Evolutionary conservation across 2,329 filamentous ascomycete genomes (phyloP).

Genomic region (Colletotrichum sansevieriae): DNA sequence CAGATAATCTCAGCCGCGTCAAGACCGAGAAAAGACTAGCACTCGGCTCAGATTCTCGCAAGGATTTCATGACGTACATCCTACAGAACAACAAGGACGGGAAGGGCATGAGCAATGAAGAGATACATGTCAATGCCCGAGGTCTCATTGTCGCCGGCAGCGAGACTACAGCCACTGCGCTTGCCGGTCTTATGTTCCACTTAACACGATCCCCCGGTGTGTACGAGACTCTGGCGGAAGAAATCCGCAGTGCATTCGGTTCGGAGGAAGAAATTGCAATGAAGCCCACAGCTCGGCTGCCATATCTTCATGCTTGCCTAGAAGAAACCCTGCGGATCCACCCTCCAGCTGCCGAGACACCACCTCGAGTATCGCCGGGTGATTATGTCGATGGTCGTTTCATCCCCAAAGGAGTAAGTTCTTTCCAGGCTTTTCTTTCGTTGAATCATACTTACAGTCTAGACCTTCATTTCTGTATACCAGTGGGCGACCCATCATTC

Average conservation of each 20-base stretch:
- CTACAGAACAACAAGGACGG: constrained; percentile 14
- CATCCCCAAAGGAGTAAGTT: not conserved
- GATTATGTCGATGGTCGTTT: constrained; percentile 5
- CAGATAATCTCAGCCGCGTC: not conserved
- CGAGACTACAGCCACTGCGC: not conserved
- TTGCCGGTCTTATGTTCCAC: not conserved
- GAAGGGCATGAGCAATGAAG: constrained; percentile 1
- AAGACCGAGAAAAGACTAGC: constrained; percentile 12
- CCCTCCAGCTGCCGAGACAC: not conserved
- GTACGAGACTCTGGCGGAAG: not conserved
- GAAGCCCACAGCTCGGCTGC: not conserved
- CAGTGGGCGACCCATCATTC: constrained; percentile 3
- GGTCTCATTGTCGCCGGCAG: not conserved
- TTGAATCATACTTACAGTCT: not conserved
- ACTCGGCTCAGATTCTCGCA: constrained; percentile 11
- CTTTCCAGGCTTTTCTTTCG: not conserved
- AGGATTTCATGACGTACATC: constrained; percentile 22
- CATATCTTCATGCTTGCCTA: not conserved
- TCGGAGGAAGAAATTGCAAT: not conserved
- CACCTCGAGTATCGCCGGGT: not conserved
- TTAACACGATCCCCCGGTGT: not conserved
- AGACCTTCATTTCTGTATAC: not conserved
- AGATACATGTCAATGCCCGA: not conserved
- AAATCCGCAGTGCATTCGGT: not conserved
- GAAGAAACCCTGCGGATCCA: not conserved